Percentiles rank a stretch among this genome's conserved stretches.
phyloP scores from a whole-genome alignment of 176 grass and related monocot genomes.

The Oropetium thomaeum region DNA sequence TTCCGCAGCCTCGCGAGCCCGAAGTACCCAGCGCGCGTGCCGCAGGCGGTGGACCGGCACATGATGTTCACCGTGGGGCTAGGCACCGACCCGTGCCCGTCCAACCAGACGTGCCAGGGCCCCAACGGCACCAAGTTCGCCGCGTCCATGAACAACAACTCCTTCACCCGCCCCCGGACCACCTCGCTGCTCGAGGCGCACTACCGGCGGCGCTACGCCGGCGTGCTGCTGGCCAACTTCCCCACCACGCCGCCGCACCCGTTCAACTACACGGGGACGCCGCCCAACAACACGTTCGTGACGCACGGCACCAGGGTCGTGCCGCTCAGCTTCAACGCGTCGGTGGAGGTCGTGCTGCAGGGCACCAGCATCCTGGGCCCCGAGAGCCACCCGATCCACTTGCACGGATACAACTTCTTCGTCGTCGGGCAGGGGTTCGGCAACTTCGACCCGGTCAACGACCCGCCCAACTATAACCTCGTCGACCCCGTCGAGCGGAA shows the following conservation, averaged over 20 bases:
- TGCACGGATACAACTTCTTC: conserved; percentile 74
- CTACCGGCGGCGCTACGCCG: conserved; percentile 43
- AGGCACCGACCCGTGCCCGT: conserved; percentile 57
- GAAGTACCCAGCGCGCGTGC: conserved; percentile 46
- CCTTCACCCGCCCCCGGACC: conserved; percentile 39
- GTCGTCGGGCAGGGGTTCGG: conserved; percentile 57
- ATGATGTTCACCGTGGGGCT: conserved; percentile 72
- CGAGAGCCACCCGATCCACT: conserved; percentile 73
- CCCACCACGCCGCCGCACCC: conserved; percentile 44
- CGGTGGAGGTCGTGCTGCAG: conserved; percentile 69
- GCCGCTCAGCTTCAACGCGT: conserved; percentile 53
- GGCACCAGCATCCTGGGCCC: conserved; percentile 58
- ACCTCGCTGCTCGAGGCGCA: conserved; percentile 59
- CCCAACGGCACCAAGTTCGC: conserved; percentile 71
- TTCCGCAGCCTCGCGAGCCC: conserved; percentile 45
- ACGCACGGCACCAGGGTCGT: conserved; percentile 40
- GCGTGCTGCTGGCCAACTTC: conserved; percentile 59
- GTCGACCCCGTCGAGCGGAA: conserved; percentile 56
- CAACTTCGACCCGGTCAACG: conserved; percentile 51
- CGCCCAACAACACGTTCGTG: conserved; percentile 57
- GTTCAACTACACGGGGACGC: conserved; percentile 71
- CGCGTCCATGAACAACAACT: conserved; percentile 70
- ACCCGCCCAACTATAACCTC: conserved; percentile 55
- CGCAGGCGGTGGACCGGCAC: conserved; percentile 39
- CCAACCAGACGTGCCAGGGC: conserved; percentile 72